phyloP scores from a whole-genome alignment of 1,284 basidiomycete species.

The Melampsora medusae region DNA sequence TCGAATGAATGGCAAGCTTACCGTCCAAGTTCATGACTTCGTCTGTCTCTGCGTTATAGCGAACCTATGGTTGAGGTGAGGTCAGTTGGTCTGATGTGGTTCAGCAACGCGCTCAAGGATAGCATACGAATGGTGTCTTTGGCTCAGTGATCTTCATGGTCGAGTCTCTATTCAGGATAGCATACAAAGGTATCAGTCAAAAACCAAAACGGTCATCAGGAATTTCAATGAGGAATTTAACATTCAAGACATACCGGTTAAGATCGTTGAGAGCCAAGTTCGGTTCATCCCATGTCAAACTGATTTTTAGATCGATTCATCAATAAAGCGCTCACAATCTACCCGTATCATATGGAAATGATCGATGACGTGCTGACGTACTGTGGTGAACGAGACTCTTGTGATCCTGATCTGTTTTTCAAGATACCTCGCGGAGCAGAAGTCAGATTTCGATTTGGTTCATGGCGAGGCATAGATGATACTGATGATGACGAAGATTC shows the following conservation, averaged over 20 bases:
- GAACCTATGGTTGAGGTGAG: slow-evolving; percentile 17
- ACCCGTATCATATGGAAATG: not conserved
- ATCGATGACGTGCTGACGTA: not conserved
- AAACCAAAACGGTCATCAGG: not conserved
- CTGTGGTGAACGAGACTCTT: slow-evolving; percentile 39
- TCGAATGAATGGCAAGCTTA: not conserved
- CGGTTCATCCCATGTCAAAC: slow-evolving; percentile 42
- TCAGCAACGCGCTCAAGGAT: no score
- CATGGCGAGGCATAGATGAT: not conserved
- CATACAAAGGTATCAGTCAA: slow-evolving; percentile 1
- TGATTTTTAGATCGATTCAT: not conserved
- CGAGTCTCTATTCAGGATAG: slow-evolving; percentile 24
- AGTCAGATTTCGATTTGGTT: not conserved
- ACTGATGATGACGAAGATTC: no score
- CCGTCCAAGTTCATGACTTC: slow-evolving; percentile 43
- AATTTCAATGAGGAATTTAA: not conserved
- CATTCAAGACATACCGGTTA: slow-evolving; percentile 13
- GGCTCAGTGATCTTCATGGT: slow-evolving; percentile 44
- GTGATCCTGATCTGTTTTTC: slow-evolving; percentile 25
- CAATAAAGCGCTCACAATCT: not conserved
- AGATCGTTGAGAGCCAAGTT: slow-evolving; percentile 44
- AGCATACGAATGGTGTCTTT: slow-evolving; percentile 37
- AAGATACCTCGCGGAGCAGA: slow-evolving; percentile 21
- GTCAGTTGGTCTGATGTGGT: no score
- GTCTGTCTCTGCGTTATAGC: slow-evolving; percentile 42